Conservation (phyloP, 345 rosid species). For the Salix dunnii region DNA sequence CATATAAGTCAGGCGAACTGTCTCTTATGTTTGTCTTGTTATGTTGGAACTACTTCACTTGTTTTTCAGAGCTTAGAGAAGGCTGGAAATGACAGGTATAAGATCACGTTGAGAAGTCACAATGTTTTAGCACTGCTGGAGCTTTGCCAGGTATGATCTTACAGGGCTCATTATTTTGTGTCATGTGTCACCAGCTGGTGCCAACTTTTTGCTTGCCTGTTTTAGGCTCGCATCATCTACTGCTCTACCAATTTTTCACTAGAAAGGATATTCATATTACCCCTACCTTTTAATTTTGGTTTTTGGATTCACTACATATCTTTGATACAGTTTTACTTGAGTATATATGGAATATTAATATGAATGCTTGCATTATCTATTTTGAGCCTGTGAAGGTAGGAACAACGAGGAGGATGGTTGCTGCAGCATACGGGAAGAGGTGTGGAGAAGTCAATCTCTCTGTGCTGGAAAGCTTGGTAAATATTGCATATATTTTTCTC, state of each 20-base stretch:
- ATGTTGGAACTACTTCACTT: conserved; percentile 14
- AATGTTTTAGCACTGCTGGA: conserved; percentile 73
- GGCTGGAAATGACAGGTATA: conserved; percentile 59
- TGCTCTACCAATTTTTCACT: not conserved
- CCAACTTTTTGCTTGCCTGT: not conserved
- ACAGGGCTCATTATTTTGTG: conserved; percentile 1
- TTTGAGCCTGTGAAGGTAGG: conserved; percentile 60
- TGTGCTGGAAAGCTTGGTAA: conserved; percentile 72
- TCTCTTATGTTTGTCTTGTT: not conserved
- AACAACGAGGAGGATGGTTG: conserved; percentile 75
- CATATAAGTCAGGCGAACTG: not conserved
- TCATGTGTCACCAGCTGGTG: not conserved
- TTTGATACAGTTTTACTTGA: conserved; percentile 8
- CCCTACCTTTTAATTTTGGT: not conserved
- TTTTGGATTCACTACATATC: not conserved
- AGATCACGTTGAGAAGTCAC: conserved; percentile 60
- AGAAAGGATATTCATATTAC: not conserved
- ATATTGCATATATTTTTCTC: conserved; percentile 2
- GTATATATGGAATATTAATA: conserved; percentile 6
- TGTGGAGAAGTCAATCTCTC: conserved; percentile 76
- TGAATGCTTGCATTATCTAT: conserved; percentile 11
- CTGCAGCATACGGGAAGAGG: conserved; percentile 75
- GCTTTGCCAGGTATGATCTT: conserved; percentile 67
- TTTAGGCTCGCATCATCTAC: not conserved
- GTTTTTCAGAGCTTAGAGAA: conserved; percentile 63